These are phyloP conservation scores for Chlorella variabilis DNA, from an alignment of 163 green algal genomes.

Conservation along the genomic window DNA sequence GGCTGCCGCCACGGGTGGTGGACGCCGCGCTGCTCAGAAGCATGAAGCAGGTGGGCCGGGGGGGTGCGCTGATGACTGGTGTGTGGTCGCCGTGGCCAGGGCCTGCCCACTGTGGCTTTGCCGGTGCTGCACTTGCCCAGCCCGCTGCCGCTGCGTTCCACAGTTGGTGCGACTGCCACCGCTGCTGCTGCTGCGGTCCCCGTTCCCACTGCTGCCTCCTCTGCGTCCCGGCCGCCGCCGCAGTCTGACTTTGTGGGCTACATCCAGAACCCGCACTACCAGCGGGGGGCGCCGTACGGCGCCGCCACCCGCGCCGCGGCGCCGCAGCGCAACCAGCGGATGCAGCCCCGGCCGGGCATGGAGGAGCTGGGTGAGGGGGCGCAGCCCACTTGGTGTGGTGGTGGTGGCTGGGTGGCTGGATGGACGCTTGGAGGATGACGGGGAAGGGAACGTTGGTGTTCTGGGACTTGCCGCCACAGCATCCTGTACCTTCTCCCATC, in stretches of 20 bases:
- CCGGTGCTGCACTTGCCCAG: too few species aligned
- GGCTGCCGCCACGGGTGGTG: constrained; percentile 64
- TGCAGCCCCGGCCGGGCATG: constrained; percentile 34
- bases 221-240: neutral
- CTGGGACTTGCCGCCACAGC: too few species aligned
- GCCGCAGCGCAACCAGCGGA: constrained; percentile 62
- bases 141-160: too few species aligned
- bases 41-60: constrained; percentile 54
- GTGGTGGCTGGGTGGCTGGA: too few species aligned
- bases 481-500: too few species aligned
- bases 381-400: too few species aligned
- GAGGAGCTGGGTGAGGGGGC: constrained; percentile 30
- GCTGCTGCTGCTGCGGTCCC: too few species aligned
- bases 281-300: constrained; percentile 50
- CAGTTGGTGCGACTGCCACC: too few species aligned
- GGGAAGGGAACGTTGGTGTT: too few species aligned
- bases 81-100: neutral
- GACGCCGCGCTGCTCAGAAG: constrained; percentile 56
- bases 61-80: neutral
- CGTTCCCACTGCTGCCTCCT: neutral
- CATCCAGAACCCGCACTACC: constrained; percentile 77
- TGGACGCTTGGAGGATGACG: too few species aligned
- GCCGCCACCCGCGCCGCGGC: constrained; percentile 56
- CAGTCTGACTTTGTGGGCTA: constrained; percentile 83
- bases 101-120: too few species aligned